A percentile compares a stretch with the other conserved stretches of the same genome.
phyloP scores from a whole-genome alignment of 2,329 filamentous ascomycete species.

The Amauroascus niger region DNA sequence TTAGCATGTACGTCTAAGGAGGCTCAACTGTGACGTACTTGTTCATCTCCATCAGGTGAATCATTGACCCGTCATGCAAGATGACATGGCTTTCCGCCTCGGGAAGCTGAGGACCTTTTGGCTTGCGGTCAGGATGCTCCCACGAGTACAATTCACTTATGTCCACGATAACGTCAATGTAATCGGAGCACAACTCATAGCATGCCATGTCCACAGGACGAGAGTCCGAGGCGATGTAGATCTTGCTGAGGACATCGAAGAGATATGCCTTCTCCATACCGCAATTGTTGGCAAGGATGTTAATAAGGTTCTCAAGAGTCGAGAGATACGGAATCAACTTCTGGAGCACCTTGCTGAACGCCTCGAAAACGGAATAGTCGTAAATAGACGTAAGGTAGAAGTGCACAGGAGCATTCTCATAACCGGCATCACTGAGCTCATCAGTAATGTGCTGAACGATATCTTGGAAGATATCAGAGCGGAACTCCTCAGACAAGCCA shows the following conservation, averaged over 20 bases:
- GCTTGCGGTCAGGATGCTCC: conserved; percentile 40
- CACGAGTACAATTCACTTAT: conserved; percentile 92
- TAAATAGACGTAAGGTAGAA: conserved; percentile 98
- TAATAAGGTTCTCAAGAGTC: conserved; percentile 86
- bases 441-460: conserved; percentile 95
- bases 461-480: conserved; percentile 89
- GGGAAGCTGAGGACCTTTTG: conserved; percentile 39
- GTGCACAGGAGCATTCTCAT: conserved; percentile 85
- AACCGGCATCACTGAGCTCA: conserved; percentile 83
- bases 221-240: conserved; percentile 95
- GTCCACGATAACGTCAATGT: conserved; percentile 96
- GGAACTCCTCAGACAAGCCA: conserved; percentile 93
- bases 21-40: conserved; percentile 38
- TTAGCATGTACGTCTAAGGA: conserved; percentile 10
- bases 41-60: conserved; percentile 59
- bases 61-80: conserved; percentile 51
- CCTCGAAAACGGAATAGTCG: conserved; percentile 96
- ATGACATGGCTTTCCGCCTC: conserved; percentile 55
- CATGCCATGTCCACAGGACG: conserved; percentile 87
- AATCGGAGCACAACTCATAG: conserved; percentile 97
- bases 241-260: conserved; percentile 95
- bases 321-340: conserved; percentile 90
- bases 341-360: conserved; percentile 96
- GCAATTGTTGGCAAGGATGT: conserved; percentile 84
- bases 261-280: conserved; percentile 97